phyloP scores from a whole-genome alignment of 345 rosid genomes.

The Populus deltoides region DNA sequence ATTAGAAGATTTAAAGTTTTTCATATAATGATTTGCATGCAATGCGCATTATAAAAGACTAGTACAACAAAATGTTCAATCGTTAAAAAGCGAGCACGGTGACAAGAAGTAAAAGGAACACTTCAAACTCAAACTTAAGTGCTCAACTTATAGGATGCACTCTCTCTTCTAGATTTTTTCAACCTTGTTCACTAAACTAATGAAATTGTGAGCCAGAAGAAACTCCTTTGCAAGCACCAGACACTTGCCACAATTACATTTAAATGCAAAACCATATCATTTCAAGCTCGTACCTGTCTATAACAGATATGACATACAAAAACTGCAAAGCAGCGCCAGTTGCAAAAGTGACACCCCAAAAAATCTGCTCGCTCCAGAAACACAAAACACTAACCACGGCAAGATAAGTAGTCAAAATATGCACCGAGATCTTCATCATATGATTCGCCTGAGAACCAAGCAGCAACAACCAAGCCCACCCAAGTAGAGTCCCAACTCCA shows the following conservation, averaged over 20 bases:
- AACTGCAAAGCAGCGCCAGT: constrained; percentile 82
- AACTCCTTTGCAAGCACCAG: not conserved
- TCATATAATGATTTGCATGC: not conserved
- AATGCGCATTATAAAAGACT: not conserved
- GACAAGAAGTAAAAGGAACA: not conserved
- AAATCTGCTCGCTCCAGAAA: constrained; percentile 66
- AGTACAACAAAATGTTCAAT: not conserved
- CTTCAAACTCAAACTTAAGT: not conserved
- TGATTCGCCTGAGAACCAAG: constrained; percentile 73
- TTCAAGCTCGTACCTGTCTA: constrained; percentile 63
- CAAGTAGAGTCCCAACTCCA: constrained; percentile 67
- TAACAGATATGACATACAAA: constrained; percentile 89
- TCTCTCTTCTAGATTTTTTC: not conserved
- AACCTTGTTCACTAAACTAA: not conserved
- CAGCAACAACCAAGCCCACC: constrained; percentile 73
- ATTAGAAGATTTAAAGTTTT: not conserved
- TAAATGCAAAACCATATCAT: not conserved
- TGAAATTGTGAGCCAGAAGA: not conserved
- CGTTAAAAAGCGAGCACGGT: not conserved
- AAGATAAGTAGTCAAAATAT: constrained; percentile 82
- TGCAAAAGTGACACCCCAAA: constrained; percentile 85
- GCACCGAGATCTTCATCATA: constrained; percentile 88
- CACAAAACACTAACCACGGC: constrained; percentile 88
- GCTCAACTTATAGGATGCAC: not conserved
- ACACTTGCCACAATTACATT: constrained; percentile 1